These are phyloP conservation scores for Thalassiosira hispida DNA, from an alignment of 352 stramenopile species.

Conservation along the genomic window DNA sequence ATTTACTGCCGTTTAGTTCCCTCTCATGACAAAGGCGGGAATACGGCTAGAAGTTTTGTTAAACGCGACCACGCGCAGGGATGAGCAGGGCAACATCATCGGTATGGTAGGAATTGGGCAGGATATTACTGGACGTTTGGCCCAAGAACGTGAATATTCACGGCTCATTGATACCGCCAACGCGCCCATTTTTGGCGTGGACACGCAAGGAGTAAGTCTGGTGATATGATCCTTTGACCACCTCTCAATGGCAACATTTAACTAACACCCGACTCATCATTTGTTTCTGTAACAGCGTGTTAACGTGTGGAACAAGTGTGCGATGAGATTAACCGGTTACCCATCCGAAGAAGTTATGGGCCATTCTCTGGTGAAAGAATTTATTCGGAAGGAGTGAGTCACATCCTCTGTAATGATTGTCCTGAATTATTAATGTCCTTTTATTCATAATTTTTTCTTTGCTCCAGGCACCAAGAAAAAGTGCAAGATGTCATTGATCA, in stretches of 20 bases:
- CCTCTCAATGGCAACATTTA: too few relatives aligned
- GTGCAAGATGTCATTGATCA: conserved; percentile 76
- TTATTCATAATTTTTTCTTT: conserved; percentile 88
- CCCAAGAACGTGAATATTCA: conserved; percentile 86
- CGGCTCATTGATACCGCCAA: conserved; percentile 74
- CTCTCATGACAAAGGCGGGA: conserved; percentile 83
- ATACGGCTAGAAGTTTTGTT: conserved; percentile 50
- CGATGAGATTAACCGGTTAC: conserved; percentile 84
- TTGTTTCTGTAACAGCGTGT: conserved; percentile 23
- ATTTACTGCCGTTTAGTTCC: too few relatives aligned
- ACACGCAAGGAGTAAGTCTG: conserved; percentile 76
- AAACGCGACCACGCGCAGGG: conserved; percentile 82
- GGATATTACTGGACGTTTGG: conserved; percentile 76
- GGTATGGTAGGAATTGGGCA: too few relatives aligned
- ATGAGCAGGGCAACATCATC: conserved; percentile 91
- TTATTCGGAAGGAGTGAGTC: conserved; percentile 87
- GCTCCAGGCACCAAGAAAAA: conserved; percentile 55
- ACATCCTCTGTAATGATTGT: too few relatives aligned
- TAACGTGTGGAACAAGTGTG: conserved; percentile 86
- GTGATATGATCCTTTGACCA: too few relatives aligned
- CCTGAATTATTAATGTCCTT: too few relatives aligned
- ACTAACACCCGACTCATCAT: too few relatives aligned
- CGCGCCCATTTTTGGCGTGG: conserved; percentile 84
- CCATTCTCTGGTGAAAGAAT: conserved; percentile 86
- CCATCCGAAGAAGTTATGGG: conserved; percentile 88